Base-by-base conservation (phyloP, 2,329 filamentous ascomycete genomes). In the Colletotrichum godetiae region DNA sequence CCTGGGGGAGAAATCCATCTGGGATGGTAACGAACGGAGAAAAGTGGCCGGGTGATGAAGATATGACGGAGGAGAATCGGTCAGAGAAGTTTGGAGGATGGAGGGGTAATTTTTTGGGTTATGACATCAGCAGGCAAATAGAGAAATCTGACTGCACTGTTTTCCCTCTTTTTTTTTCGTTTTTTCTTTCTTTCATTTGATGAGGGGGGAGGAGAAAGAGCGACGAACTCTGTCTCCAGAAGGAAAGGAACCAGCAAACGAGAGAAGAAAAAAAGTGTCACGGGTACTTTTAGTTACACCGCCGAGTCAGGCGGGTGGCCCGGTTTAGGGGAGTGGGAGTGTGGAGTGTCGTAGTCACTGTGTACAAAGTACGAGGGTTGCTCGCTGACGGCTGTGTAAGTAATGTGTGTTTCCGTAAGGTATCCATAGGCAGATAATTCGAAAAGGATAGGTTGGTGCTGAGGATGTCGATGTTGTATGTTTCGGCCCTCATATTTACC, bases 231-330 rank as follows among this genome's bases (percentile, higher is more conserved):
- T 42, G 22, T 29, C 22, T 66, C 52, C 37, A 5, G 27, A 60
- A 60, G 58, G n/a, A 37, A 19, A 29, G 1, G 27, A 29, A 29
- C 27, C 52, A 35, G 27, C 63, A 57, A 49, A 37, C 59, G 22
- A 46, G 22, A 29, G 27, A 29, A 29, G 27, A 29, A 58, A 64
- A 62, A 63, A 49, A 8, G 67, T 61, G 67, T 73, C 67, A 73
- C 71, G 71, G 53, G 71, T 71, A 73, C 71, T 49, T 66, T 55
- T 22, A 70, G 56, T 57, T 56, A 73, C 70, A 70, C 59, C 29
- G 27, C 24, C 61, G 67, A 73, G 71, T 73, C 71, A 73, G 71
- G 60, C 55, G 67, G 70, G 35, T 33, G 46, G 60, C 46, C 66
- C 42, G 15, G 33, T 65, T 31, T 60, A 69, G 59, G 70, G 55